phyloP scores from a whole-genome alignment of 164 flowering plant species.

The Paratinospora sagittata region DNA sequence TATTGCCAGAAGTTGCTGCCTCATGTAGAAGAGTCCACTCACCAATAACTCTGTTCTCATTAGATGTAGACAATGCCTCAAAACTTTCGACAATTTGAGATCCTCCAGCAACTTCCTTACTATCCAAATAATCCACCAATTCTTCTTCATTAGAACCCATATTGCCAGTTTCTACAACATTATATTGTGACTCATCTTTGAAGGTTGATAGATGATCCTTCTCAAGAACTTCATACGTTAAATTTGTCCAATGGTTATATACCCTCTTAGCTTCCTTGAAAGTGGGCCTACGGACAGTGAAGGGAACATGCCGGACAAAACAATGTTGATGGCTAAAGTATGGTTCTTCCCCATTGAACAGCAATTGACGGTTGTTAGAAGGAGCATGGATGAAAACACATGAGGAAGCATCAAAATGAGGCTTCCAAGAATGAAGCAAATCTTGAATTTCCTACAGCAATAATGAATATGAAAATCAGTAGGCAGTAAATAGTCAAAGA shows the following conservation, averaged over 20 bases:
- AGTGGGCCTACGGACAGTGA: conserved; percentile 83
- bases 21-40: conserved; percentile 69
- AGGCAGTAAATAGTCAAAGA: not conserved
- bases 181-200: conserved; percentile 17
- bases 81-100: conserved; percentile 19
- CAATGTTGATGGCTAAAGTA: conserved; percentile 39
- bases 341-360: conserved; percentile 71
- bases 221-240: conserved; percentile 46
- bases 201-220: conserved; percentile 17
- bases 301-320: conserved; percentile 48
- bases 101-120: conserved; percentile 23
- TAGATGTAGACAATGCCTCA: conserved; percentile 23
- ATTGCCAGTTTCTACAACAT: not conserved
- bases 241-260: conserved; percentile 48
- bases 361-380: conserved; percentile 66
- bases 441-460: conserved; percentile 69
- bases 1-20: conserved; percentile 56
- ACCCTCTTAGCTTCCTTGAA: conserved; percentile 73
- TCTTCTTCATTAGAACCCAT: conserved; percentile 19
- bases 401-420: conserved; percentile 68
- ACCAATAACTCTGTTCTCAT: conserved; percentile 30
- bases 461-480: not conserved
- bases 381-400: conserved; percentile 68
- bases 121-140: conserved; percentile 16
- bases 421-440: conserved; percentile 74